Percentiles rank a stretch among this genome's conserved stretches.
These are phyloP conservation scores for Cucumis hystrix DNA, from an alignment of 306 rosid species.

Conservation along the genomic window DNA sequence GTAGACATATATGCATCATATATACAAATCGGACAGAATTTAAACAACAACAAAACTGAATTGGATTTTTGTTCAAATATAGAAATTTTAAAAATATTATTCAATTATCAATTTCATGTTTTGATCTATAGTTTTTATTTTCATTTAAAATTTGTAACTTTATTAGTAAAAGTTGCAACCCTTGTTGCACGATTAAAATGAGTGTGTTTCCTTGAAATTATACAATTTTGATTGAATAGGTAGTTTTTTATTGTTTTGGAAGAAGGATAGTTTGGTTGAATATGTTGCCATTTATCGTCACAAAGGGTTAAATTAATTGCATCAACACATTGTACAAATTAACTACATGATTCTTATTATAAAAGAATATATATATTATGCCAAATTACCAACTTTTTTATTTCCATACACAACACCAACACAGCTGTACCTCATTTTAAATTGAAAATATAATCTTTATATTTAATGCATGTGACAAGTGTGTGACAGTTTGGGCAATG, in stretches of 20 bases:
- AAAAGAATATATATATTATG: not conserved
- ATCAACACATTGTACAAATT: not conserved
- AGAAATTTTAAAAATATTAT: too few species aligned
- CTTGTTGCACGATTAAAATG: too few species aligned
- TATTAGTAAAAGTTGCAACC: not conserved
- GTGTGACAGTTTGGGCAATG: conserved; percentile 12
- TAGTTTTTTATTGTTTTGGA: too few species aligned
- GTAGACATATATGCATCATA: not conserved
- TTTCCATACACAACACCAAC: not conserved
- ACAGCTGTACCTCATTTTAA: not conserved
- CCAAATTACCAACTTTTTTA: not conserved
- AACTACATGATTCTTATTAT: not conserved
- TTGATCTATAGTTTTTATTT: not conserved
- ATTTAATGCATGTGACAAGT: not conserved
- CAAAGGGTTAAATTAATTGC: not conserved
- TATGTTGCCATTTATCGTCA: too few species aligned
- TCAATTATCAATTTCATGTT: not conserved
- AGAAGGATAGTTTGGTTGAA: too few species aligned
- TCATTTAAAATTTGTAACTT: too few species aligned
- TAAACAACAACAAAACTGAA: not conserved
- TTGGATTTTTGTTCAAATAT: not conserved
- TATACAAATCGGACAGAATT: not conserved
- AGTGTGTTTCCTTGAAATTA: too few species aligned
- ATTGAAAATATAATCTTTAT: not conserved
- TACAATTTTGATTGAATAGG: too few species aligned